Conservation (phyloP, 2,329 filamentous ascomycete species). For the Ceratocystis lukuohia region DNA sequence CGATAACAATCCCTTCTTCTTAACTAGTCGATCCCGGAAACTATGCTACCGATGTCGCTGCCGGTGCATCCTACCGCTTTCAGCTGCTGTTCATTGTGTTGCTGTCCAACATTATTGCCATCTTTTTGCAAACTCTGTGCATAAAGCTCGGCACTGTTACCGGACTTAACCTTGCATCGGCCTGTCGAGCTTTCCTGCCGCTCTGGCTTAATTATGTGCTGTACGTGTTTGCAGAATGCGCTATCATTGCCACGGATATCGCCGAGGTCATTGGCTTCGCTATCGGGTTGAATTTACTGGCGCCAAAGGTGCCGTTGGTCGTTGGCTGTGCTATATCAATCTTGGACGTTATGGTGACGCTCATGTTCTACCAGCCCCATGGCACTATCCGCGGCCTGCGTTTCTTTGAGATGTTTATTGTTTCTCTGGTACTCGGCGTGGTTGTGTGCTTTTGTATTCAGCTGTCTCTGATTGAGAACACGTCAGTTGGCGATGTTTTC, state of each 20-base stretch:
- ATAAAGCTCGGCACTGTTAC: constrained; percentile 58
- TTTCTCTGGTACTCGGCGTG: constrained; percentile 51
- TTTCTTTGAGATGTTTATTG: constrained; percentile 52
- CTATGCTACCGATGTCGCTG: constrained; percentile 57
- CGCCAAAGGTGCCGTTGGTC: constrained; percentile 50
- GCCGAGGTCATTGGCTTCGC: constrained; percentile 60
- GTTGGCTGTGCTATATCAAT: constrained; percentile 57
- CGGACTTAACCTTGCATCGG: constrained; percentile 52
- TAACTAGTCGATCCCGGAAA: constrained; percentile 46
- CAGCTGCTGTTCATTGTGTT: constrained; percentile 54
- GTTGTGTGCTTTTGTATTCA: constrained; percentile 60
- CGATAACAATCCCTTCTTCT: background rate
- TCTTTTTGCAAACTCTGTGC: constrained; percentile 54
- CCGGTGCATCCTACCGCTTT: constrained; percentile 53
- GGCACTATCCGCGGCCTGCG: constrained; percentile 46
- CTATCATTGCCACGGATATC: constrained; percentile 60
- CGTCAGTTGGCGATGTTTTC: constrained; percentile 46
- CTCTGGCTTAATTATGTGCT: constrained; percentile 50
- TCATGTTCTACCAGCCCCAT: constrained; percentile 51
- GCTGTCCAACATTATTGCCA: constrained; percentile 56
- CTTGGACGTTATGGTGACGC: constrained; percentile 51
- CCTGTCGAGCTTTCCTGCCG: constrained; percentile 51
- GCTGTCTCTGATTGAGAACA: constrained; percentile 46
- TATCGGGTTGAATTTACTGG: constrained; percentile 53
- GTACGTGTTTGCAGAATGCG: constrained; percentile 50